Evolutionary conservation across 306 rosid species (phyloP).

Genomic region (Gillenia trifoliata): DNA sequence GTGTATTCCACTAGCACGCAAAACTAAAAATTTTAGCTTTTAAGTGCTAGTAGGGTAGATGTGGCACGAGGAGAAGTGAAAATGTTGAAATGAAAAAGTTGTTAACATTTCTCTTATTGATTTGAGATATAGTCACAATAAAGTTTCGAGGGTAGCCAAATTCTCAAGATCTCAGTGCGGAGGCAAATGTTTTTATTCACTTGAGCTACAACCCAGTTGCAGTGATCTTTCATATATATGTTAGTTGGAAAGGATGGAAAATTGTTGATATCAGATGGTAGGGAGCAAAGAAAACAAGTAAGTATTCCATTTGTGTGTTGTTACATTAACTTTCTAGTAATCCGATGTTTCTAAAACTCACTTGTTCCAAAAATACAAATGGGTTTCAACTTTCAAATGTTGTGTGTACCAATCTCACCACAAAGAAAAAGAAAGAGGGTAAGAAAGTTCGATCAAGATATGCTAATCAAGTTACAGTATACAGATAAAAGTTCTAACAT

Average conservation of each 20-base stretch:
- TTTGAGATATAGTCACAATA: fast-evolving
- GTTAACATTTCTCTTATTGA: too few relatives aligned
- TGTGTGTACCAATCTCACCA: slow-evolving; percentile 10
- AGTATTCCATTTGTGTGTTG: not conserved
- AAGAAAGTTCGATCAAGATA: slow-evolving; percentile 10
- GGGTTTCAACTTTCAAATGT: slow-evolving; percentile 13
- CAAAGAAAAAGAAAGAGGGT: not conserved
- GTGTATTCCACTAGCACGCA: too few relatives aligned
- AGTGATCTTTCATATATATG: too few relatives aligned
- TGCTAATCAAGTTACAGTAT: slow-evolving; percentile 22
- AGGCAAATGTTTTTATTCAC: not conserved
- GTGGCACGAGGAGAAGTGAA: too few relatives aligned
- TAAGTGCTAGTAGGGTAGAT: too few relatives aligned
- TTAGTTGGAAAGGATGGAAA: not conserved
- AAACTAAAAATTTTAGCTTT: too few relatives aligned
- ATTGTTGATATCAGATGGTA: not conserved
- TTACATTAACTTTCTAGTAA: not conserved
- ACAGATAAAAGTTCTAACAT: not conserved
- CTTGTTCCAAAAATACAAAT: slow-evolving; percentile 33
- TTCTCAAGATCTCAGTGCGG: not conserved
- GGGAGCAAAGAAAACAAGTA: not conserved
- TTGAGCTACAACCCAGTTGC: not conserved
- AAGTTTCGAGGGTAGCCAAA: fast-evolving
- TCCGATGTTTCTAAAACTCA: slow-evolving; percentile 26
- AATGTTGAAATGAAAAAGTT: too few relatives aligned